phyloP scores from a whole-genome alignment of 225 moss, liverwort and hornwort genomes.

The Pseudisothecium myosuroides region DNA sequence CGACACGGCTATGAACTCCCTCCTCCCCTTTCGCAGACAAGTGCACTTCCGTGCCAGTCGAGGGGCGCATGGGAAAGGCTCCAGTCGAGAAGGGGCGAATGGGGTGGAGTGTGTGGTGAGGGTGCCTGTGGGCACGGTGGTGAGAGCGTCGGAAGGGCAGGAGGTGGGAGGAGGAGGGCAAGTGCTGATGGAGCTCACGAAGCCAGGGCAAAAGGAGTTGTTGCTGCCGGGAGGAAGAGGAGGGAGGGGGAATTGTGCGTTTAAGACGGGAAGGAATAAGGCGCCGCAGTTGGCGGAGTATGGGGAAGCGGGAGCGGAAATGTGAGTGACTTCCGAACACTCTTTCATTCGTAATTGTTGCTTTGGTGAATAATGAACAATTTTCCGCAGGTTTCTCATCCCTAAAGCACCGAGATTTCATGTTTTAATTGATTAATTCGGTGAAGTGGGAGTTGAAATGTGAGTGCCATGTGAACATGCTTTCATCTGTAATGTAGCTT shows the following conservation, averaged over 20 bases:
- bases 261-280: slow-evolving; percentile 86
- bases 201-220: slow-evolving; percentile 62
- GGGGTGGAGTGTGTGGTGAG: slow-evolving; percentile 63
- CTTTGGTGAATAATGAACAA: not conserved
- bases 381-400: not conserved
- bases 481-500: not conserved
- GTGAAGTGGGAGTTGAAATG: not conserved
- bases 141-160: slow-evolving; percentile 55
- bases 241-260: slow-evolving; percentile 83
- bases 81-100: slow-evolving; percentile 66
- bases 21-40: slow-evolving; percentile 71
- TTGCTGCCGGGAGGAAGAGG: slow-evolving; percentile 84
- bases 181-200: slow-evolving; percentile 64
- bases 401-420: not conserved
- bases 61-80: slow-evolving; percentile 87
- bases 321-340: slow-evolving; percentile 26
- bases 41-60: slow-evolving; percentile 86
- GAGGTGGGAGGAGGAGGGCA: slow-evolving; percentile 47
- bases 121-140: slow-evolving; percentile 79
- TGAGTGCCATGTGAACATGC: not conserved
- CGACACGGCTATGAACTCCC: slow-evolving; percentile 66
- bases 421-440: not conserved
- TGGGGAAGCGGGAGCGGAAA: slow-evolving; percentile 82
- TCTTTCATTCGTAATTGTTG: not conserved
- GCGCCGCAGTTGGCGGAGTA: slow-evolving; percentile 88